phyloP scores from a whole-genome alignment of 305 asterid species.

The Euphrasia arctica region DNA sequence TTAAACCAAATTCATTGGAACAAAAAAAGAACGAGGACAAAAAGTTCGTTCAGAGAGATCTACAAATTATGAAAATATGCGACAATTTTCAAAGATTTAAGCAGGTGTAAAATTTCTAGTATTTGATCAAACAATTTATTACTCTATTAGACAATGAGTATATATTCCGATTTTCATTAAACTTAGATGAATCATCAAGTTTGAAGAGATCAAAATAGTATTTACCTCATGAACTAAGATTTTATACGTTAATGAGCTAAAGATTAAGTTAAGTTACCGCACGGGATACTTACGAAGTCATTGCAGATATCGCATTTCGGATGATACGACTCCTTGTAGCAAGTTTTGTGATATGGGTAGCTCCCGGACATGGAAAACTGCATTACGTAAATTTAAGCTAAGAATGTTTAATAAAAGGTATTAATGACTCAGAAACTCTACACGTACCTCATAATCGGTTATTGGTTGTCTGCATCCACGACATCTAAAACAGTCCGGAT shows the following conservation, averaged over 20 bases:
- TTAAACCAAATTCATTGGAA: neutral
- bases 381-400: conserved; percentile 21
- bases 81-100: neutral
- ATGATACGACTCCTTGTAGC: conserved; percentile 93
- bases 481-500: conserved; percentile 70
- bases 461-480: conserved; percentile 88
- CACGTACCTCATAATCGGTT: conserved; percentile 82
- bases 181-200: neutral
- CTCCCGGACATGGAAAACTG: conserved; percentile 90
- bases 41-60: too few species aligned
- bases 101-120: neutral
- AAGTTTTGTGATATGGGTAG: conserved; percentile 90
- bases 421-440: conserved; percentile 10
- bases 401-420: conserved; percentile 4
- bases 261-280: neutral
- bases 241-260: neutral
- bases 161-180: neutral
- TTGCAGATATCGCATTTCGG: conserved; percentile 97
- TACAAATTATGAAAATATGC: neutral
- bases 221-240: neutral
- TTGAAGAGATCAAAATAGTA: neutral
- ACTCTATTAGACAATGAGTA: neutral
- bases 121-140: neutral
- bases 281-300: conserved; percentile 64
- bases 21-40: too few species aligned